Base-by-base conservation (phyloP, 192 early-diverging fungal species). In the Coemansia sp. region DNA sequence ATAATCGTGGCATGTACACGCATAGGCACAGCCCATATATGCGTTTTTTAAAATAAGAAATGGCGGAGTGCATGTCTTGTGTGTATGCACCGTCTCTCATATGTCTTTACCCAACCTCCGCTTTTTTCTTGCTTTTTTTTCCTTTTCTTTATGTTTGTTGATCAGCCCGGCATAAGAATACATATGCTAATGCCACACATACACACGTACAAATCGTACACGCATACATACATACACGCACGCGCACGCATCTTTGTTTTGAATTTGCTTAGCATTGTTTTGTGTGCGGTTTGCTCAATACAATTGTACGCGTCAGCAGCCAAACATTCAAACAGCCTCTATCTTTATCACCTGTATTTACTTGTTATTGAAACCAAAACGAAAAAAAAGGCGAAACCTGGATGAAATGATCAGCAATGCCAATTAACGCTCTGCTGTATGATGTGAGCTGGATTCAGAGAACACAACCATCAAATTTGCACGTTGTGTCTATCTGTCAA, bases 1-100 rank as follows among this genome's bases (percentile, higher is more conserved):
- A 11, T 15, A 48, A 0, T 48, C 47, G 5, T n/a, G n/a, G 47
- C n/a, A 18, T 59, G 26, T 39, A 40, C 9, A 32, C 40, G 39
- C 57, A 59, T 59, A n/a, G 52, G 32, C 32, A 32, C 52, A 54
- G 52, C 52, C 21, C 52, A 18, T 50, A 50, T n/a, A 50, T 18
- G n/a, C 48, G 48, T 12, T 50, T 60, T 6, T 10, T 32, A 42
- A 23, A 56, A 56, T 11, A 21, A 21, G 54, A 23, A 56, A 23
- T 21, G 5, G 41, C 2, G 41, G 11, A 37, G 19, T 50, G 49
- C 49, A 50, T 50, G 19, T 15, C 9, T 50, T 13, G 15, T 21
- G n/a, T 19, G 23, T 26, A 23, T 32, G 32, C 32, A 54, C 9
- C 26, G 23, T 10, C 52, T 26, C 12, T 54, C 52, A 26, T 54